Percentiles rank a stretch among this genome's conserved stretches.
phyloP scores from a whole-genome alignment of 306 rosid species.

The Vachellia pachyceras region DNA sequence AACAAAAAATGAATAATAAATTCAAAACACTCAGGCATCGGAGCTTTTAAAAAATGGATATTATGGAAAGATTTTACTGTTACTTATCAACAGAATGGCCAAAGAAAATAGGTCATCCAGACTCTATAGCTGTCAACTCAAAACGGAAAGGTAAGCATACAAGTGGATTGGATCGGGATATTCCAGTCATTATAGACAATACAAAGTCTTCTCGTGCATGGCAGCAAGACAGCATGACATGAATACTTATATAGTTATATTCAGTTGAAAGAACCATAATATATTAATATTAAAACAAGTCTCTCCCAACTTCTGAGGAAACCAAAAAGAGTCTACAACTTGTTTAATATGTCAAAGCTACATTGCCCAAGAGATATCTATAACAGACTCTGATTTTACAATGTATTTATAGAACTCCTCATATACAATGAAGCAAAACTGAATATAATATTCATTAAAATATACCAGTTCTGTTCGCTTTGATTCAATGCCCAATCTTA shows the following conservation, averaged over 20 bases:
- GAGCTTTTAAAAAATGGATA: background rate
- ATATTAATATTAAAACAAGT: background rate
- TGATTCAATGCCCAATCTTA: constrained; percentile 80
- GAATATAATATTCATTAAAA: background rate
- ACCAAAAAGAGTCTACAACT: constrained; percentile 21
- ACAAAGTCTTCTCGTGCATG: constrained; percentile 13
- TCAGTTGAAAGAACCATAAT: constrained; percentile 4
- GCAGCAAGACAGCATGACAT: background rate
- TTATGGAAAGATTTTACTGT: background rate
- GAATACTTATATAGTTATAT: background rate
- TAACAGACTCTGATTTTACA: constrained; percentile 22
- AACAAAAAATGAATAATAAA: constrained; percentile 15
- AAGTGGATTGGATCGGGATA: constrained; percentile 1
- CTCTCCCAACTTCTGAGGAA: constrained; percentile 18
- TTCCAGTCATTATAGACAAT: constrained; percentile 1
- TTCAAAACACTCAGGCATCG: constrained; percentile 1
- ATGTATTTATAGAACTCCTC: constrained; percentile 11
- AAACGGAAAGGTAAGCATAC: background rate
- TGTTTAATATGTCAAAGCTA: constrained; percentile 26
- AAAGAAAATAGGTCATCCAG: constrained; percentile 14
- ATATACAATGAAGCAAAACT: background rate
- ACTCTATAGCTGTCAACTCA: constrained; percentile 27
- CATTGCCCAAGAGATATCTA: background rate
- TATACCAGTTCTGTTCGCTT: constrained; percentile 82
- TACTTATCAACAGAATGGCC: constrained; percentile 15